These are phyloP conservation scores for Candida ortonii DNA, from an alignment of 805 yeast genomes.

Conservation along the genomic window DNA sequence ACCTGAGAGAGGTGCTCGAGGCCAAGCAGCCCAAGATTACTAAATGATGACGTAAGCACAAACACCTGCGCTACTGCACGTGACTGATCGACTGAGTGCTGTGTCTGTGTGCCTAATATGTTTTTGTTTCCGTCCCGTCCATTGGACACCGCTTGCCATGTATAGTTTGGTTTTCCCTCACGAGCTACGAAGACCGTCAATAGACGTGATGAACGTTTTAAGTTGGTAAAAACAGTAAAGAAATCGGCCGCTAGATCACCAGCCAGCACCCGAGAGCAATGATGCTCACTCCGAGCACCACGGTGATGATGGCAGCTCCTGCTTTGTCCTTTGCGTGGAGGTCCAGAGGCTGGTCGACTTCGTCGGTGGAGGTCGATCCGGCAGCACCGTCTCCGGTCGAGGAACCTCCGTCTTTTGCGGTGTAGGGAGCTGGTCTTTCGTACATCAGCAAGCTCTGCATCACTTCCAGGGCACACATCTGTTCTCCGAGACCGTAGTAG, in stretches of 20 bases:
- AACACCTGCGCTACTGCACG: no score
- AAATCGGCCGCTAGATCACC: conserved; percentile 21
- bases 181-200: no score
- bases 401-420: conserved; percentile 60
- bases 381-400: conserved; percentile 59
- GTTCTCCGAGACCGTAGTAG: conserved; percentile 78
- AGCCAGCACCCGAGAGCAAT: conserved; percentile 29
- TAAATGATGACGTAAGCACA: conserved; percentile 1
- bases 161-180: no score
- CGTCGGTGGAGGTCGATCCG: conserved; percentile 48
- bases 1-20: conserved; percentile 45
- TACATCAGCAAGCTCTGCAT: conserved; percentile 45
- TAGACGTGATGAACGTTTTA: no score
- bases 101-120: no score
- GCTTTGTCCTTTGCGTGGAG: conserved; percentile 51
- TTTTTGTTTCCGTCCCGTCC: no score
- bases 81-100: no score
- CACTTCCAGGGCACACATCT: conserved; percentile 71
- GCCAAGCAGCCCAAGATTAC: conserved; percentile 8
- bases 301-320: conserved; percentile 69
- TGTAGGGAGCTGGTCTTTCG: conserved; percentile 54
- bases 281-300: conserved; percentile 44
- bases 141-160: no score
- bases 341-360: conserved; percentile 38
- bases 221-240: no score